Evolutionary conservation across 2,329 filamentous ascomycete genomes (phyloP).

Genomic region (Colletotrichum orbiculare): DNA sequence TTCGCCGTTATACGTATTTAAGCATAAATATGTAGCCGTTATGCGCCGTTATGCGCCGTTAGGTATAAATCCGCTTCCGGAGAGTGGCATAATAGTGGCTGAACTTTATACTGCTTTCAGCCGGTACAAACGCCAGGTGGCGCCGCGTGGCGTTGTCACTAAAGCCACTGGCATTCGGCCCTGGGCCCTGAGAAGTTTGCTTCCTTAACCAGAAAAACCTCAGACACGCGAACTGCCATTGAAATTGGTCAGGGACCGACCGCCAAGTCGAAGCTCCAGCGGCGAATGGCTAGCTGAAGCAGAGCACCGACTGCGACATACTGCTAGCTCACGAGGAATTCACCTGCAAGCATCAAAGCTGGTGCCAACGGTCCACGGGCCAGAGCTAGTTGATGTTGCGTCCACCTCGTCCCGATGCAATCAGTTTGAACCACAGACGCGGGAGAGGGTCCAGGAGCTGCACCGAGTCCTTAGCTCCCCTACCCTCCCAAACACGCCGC

Average conservation of each 20-base stretch:
- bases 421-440: conserved; percentile 32
- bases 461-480: conserved; percentile 12
- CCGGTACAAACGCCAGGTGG: too few relatives aligned
- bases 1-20: too few relatives aligned
- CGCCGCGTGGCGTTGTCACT: too few relatives aligned
- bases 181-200: too few relatives aligned
- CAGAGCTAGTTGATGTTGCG: background rate
- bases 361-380: background rate
- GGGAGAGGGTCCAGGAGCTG: conserved; percentile 17
- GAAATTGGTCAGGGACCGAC: conserved; percentile 32
- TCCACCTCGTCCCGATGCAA: conserved; percentile 21
- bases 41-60: too few relatives aligned
- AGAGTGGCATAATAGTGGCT: too few relatives aligned
- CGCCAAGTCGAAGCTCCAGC: conserved; percentile 23
- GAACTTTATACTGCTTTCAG: too few relatives aligned
- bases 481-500: conserved; percentile 28
- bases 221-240: conserved; percentile 13
- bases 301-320: conserved; percentile 27
- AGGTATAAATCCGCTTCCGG: too few relatives aligned
- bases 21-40: too few relatives aligned
- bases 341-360: background rate
- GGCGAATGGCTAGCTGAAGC: conserved; percentile 23
- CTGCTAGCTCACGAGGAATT: background rate
- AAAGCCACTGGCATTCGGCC: too few relatives aligned
- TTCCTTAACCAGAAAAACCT: conserved; percentile 2